These are phyloP conservation scores for Cladorrhinum samala DNA, from an alignment of 495 filamentous ascomycete species.

Conservation along the genomic window DNA sequence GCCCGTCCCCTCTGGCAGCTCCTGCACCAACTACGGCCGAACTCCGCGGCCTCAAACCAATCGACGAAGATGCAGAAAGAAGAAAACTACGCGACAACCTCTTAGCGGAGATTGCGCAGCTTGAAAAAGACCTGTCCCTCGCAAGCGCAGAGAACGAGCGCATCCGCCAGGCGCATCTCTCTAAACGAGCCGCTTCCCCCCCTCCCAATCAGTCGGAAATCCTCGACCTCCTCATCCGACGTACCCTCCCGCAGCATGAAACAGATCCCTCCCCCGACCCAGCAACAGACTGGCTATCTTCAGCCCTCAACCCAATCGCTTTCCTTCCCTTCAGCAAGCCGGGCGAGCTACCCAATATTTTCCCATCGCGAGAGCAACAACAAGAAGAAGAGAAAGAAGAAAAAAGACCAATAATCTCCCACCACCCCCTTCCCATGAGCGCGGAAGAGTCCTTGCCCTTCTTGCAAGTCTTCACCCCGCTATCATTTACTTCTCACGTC, in stretches of 20 bases:
- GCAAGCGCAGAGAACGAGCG: conserved; percentile 36
- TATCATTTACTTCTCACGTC: conserved; percentile 46
- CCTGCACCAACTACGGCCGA: conserved; percentile 15
- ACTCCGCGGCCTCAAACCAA: conserved; percentile 29
- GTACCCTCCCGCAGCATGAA: conserved; percentile 26
- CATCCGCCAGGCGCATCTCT: conserved; percentile 25
- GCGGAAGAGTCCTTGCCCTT: conserved; percentile 50
- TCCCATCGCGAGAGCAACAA: too few species aligned
- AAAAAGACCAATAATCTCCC: conserved; percentile 32
- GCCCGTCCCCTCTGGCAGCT: not conserved
- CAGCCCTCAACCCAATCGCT: conserved; percentile 38
- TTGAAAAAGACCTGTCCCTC: conserved; percentile 32
- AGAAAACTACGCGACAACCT: conserved; percentile 34
- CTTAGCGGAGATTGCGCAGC: conserved; percentile 29
- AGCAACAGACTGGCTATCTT: conserved; percentile 29
- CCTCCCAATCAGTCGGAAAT: conserved; percentile 28
- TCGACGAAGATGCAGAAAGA: conserved; percentile 34
- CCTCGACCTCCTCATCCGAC: conserved; percentile 32
- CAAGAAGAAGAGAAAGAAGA: too few species aligned
- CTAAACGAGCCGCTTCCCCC: conserved; percentile 10
- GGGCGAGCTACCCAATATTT: too few species aligned
- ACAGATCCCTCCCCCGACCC: conserved; percentile 20
- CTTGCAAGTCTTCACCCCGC: conserved; percentile 50
- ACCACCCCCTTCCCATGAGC: conserved; percentile 46
- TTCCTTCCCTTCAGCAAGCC: conserved; percentile 46